Evolutionary conservation across 163 green algal species (phyloP), one percentile per base, ranked within the genome.

Genomic region (Chloromonas sp.): DNA sequence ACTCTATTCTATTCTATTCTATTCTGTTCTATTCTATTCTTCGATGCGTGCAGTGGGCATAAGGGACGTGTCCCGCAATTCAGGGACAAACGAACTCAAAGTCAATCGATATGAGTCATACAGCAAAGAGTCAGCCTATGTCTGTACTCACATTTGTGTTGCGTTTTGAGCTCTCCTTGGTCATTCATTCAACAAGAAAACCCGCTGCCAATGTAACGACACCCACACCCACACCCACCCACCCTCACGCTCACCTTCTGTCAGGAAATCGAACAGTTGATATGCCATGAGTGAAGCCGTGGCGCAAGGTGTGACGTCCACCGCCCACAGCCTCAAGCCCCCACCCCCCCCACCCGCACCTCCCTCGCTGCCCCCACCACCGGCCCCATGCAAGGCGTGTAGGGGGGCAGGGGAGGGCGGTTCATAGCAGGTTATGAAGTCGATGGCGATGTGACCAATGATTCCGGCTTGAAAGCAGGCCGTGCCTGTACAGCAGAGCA

Each of bases 221-320:
- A 36, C 36, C 36, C 36, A 36, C 36, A 36, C 36, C 36, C 36
- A 36, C 36, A 36, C 36, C 36, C 13, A n/a, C 13, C 15, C 76
- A 81, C 76, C 36, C 36, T n/a, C 2, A 36, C 36, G 36, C 77
- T 88, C 81, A 2, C 90, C 88, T 8, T 86, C 91, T 15, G 88
- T 79, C 57, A 95, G 70, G 83, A 95, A 94, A 86, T 95, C 90
- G 85, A 95, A 94, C 61, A 95, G 85, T 82, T 94, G 88, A 88
- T 92, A 95, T 79, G 87, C 82, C 14, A 83, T 82, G 1, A 94
- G 89, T 58, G 88, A 92, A 2, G 84, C 81, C 1, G 89, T 92
- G 61, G 81, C 59, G 71, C 36, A 60, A 13, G 76, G 76, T 58
- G 60, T 58, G 85, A 94, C 60, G 86, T 93, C 91, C 62, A 92